Percentiles rank a stretch among this genome's conserved stretches.
Conservation (phyloP, 2,329 filamentous ascomycete genomes). For the Ascochyta lentis region DNA sequence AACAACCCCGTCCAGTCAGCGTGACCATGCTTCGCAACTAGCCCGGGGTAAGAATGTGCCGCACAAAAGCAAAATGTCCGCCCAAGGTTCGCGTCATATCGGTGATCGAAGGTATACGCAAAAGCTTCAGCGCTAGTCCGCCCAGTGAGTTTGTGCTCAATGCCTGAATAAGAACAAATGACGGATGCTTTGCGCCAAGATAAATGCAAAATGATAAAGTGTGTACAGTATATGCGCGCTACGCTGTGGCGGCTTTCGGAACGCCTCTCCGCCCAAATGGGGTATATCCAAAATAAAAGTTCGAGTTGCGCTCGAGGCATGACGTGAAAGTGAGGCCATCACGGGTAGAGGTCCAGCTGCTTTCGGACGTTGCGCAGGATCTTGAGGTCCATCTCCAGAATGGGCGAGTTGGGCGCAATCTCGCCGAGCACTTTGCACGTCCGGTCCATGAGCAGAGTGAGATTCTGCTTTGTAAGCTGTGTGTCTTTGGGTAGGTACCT, state of each 20-base stretch:
- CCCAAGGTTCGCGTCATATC: constrained; percentile 17
- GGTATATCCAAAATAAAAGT: constrained; percentile 17
- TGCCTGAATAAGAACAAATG: constrained; percentile 18
- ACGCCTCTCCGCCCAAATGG: constrained; percentile 7
- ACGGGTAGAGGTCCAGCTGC: constrained; percentile 25
- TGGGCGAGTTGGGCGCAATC: constrained; percentile 75
- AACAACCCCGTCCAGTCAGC: not conserved
- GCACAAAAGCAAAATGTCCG: constrained; percentile 20
- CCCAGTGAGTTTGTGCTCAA: constrained; percentile 29
- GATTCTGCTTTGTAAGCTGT: constrained; percentile 34
- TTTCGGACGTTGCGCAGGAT: constrained; percentile 65
- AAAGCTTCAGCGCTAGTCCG: constrained; percentile 36
- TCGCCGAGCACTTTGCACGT: constrained; percentile 80
- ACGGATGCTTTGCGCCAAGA: constrained; percentile 20
- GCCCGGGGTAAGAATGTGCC: constrained; percentile 18
- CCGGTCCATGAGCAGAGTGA: constrained; percentile 37
- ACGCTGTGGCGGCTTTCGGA: constrained; percentile 9
- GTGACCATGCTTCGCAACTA: constrained; percentile 8
- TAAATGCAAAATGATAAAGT: constrained; percentile 19
- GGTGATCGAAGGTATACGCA: constrained; percentile 20
- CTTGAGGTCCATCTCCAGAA: constrained; percentile 73
- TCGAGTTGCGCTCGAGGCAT: constrained; percentile 4
- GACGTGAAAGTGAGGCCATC: not conserved
- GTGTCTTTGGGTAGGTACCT: constrained; percentile 39
- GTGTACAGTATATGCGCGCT: constrained; percentile 17